Conservation (phyloP, 768 basidiomycete genomes). For the Scleroderma citrinum region DNA sequence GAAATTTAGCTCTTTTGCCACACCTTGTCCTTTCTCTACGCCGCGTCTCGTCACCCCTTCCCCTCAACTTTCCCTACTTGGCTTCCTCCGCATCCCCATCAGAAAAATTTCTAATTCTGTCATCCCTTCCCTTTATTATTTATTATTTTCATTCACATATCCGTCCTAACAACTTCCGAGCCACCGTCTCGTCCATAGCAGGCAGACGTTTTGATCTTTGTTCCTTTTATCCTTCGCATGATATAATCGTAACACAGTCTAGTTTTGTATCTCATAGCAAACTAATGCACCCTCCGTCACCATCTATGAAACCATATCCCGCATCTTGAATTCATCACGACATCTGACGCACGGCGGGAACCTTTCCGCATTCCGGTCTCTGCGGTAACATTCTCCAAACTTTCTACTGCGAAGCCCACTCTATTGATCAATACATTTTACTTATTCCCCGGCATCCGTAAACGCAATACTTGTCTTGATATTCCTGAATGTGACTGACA, state of each 20-base stretch:
- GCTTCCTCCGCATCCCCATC: neutral
- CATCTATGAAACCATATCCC: neutral
- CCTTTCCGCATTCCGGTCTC: neutral
- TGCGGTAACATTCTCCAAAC: slow-evolving; percentile 1
- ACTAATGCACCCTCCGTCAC: neutral
- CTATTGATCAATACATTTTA: neutral
- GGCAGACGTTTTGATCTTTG: neutral
- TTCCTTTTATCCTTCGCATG: neutral
- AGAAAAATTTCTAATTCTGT: neutral
- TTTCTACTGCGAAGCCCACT: neutral
- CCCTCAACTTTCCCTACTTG: neutral
- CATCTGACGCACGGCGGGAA: neutral
- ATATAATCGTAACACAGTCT: neutral
- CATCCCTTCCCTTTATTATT: neutral
- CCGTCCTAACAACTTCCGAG: neutral
- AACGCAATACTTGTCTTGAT: neutral
- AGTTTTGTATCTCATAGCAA: neutral
- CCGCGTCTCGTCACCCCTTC: neutral
- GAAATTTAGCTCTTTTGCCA: neutral
- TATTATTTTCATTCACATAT: neutral
- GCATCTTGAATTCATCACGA: neutral
- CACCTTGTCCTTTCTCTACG: neutral
- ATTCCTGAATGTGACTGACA: neutral
- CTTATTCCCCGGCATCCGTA: neutral
- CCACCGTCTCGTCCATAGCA: neutral